Percentiles rank a stretch among this genome's conserved stretches.
These are phyloP conservation scores for Royoungia palumana DNA, from an alignment of 768 basidiomycete genomes.

Conservation along the genomic window DNA sequence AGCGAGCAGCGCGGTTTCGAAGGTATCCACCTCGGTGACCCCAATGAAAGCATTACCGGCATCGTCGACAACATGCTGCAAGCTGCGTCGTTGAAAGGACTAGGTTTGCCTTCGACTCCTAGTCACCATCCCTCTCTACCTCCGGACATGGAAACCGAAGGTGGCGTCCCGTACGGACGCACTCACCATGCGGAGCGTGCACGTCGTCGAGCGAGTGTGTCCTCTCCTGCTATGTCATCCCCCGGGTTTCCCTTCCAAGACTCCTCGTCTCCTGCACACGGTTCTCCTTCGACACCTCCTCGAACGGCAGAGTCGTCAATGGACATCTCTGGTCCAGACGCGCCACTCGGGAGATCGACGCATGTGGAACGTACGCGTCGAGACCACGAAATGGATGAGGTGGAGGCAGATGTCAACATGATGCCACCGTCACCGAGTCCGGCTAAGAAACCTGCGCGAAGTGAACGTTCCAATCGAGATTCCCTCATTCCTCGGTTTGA, in stretches of 20 bases:
- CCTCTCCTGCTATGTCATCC: constrained; percentile 28
- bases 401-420: constrained; percentile 41
- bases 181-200: constrained; percentile 58
- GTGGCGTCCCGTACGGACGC: constrained; percentile 60
- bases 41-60: constrained; percentile 60
- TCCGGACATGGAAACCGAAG: constrained; percentile 55
- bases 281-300: constrained; percentile 23
- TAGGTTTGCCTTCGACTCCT: constrained; percentile 29
- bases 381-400: constrained; percentile 25
- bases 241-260: constrained; percentile 38
- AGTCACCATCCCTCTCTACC: constrained; percentile 44
- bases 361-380: constrained; percentile 36
- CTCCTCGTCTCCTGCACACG: constrained; percentile 13
- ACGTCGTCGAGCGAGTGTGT: constrained; percentile 30
- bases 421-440: constrained; percentile 52
- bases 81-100: constrained; percentile 19
- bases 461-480: constrained; percentile 25
- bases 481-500: constrained; percentile 36
- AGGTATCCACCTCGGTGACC: constrained; percentile 42
- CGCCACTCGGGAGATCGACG: constrained; percentile 38
- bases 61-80: constrained; percentile 69
- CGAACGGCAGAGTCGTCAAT: constrained; percentile 23
- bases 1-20: constrained; percentile 34
- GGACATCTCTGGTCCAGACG: constrained; percentile 9
- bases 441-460: constrained; percentile 24